phyloP scores from a whole-genome alignment of 805 yeast species.

The Gaillardinia entomophila region DNA sequence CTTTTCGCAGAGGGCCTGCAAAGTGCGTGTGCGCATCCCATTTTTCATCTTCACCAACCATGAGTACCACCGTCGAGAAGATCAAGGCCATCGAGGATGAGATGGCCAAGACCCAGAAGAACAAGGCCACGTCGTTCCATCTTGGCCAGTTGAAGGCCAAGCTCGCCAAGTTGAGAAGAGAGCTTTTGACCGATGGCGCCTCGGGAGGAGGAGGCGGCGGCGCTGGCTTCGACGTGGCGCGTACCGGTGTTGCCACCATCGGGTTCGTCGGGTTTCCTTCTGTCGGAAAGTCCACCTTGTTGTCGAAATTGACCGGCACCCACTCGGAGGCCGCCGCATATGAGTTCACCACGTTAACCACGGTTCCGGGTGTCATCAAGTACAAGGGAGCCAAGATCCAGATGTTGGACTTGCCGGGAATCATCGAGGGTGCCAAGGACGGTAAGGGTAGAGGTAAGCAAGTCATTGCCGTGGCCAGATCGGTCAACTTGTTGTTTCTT shows the following conservation, averaged over 20 bases:
- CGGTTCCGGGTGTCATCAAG: constrained; percentile 94
- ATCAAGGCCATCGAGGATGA: constrained; percentile 91
- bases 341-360: constrained; percentile 94
- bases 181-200: constrained; percentile 64
- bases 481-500: constrained; percentile 88
- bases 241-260: constrained; percentile 96
- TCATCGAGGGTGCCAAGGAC: constrained; percentile 86
- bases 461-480: constrained; percentile 98
- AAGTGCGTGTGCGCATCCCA: constrained; percentile 3
- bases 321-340: constrained; percentile 97
- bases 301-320: constrained; percentile 88
- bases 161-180: constrained; percentile 90
- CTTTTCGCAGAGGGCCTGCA: constrained; percentile 2
- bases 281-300: constrained; percentile 82
- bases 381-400: constrained; percentile 97
- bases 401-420: constrained; percentile 89
- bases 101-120: constrained; percentile 97
- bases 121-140: constrained; percentile 96
- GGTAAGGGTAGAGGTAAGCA: constrained; percentile 93
- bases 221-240: constrained; percentile 95
- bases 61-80: constrained; percentile 47
- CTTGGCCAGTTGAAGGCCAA: constrained; percentile 96
- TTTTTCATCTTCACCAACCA: constrained; percentile 2
- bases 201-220: constrained; percentile 82
- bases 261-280: constrained; percentile 99